phyloP scores from a whole-genome alignment of 139 green algal genomes.

The Haematococcus lacustris region DNA sequence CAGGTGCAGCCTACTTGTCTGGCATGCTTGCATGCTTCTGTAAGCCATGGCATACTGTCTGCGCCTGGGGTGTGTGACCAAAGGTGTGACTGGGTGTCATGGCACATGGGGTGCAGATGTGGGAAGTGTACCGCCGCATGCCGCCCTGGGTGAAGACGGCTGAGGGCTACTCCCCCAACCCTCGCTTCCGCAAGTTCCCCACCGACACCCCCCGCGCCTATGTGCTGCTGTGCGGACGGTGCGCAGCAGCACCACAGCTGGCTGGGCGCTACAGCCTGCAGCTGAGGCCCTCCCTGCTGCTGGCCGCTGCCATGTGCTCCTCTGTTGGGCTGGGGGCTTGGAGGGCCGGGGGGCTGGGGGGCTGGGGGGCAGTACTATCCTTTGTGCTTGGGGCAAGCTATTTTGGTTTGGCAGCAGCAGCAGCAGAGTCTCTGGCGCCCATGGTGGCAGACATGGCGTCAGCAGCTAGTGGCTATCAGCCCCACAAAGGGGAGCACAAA shows the following conservation, averaged over 20 bases:
- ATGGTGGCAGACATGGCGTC: neutral
- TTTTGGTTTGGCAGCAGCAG: neutral
- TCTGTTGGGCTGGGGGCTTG: too few relatives aligned
- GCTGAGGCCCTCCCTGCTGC: too few relatives aligned
- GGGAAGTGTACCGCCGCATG: conserved; percentile 16
- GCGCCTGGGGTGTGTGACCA: too few relatives aligned
- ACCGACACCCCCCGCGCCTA: neutral
- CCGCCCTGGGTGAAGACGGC: conserved; percentile 6
- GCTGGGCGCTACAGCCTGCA: too few relatives aligned
- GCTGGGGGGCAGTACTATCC: too few relatives aligned
- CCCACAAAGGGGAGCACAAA: neutral
- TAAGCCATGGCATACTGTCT: too few relatives aligned
- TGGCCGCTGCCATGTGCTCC: too few relatives aligned
- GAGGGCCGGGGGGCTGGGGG: too few relatives aligned
- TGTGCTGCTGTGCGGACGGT: conserved; percentile 1
- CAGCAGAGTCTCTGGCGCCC: neutral
- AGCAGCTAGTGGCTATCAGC: neutral
- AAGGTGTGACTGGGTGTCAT: too few relatives aligned
- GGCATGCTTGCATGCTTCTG: too few relatives aligned
- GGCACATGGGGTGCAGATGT: conserved; percentile 19
- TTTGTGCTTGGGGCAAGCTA: too few relatives aligned
- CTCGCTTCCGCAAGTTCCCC: conserved; percentile 1
- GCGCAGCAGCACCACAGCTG: neutral
- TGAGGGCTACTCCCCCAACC: conserved; percentile 1
- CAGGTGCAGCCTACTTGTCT: too few relatives aligned